Evolutionary conservation across 78 protist species (phyloP).

Genomic region (Dictyostelium firmibasis): DNA sequence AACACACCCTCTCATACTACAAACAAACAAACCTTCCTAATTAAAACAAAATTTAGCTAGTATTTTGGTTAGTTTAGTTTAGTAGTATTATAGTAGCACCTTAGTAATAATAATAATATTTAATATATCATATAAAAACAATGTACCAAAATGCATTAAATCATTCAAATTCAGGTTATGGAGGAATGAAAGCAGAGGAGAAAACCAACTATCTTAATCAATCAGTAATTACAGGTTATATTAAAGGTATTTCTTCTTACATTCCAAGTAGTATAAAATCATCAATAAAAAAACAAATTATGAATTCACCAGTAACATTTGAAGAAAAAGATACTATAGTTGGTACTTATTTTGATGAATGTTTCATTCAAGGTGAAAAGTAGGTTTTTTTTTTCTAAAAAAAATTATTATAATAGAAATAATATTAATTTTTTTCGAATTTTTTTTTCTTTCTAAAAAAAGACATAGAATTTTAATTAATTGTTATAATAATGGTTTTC

Average conservation of each 20-base stretch:
- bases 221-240: conserved; percentile 64
- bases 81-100: not conserved
- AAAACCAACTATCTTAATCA: conserved; percentile 46
- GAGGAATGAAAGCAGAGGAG: conserved; percentile 77
- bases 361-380: conserved; percentile 62
- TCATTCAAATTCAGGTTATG: conserved; percentile 20
- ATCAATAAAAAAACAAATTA: conserved; percentile 64
- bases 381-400: not conserved
- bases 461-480: conserved; percentile 61
- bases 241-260: conserved; percentile 66
- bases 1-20: not conserved
- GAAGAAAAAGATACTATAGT: conserved; percentile 74
- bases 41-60: not conserved
- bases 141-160: not conserved
- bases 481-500: conserved; percentile 77
- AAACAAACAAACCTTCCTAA: not conserved
- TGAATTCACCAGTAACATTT: conserved; percentile 26
- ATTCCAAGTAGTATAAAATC: conserved; percentile 66
- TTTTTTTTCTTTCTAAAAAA: not conserved
- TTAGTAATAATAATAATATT: not conserved
- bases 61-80: not conserved
- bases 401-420: not conserved
- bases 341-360: conserved; percentile 74
- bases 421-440: not conserved
- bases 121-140: not conserved